phyloP scores from a whole-genome alignment of 257 asterid genomes.

The Asclepias syriaca region DNA sequence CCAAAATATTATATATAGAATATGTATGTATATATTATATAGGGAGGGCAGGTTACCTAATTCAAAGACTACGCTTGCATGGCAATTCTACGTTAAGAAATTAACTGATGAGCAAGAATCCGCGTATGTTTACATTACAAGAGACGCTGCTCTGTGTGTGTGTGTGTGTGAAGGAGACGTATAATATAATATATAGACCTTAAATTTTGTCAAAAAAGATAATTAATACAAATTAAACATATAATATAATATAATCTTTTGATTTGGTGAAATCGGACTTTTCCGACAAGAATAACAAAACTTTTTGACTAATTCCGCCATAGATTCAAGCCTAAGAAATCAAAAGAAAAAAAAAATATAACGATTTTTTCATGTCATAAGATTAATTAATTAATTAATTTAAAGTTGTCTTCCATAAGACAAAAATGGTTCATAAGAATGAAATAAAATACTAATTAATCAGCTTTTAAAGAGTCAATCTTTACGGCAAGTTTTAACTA shows the following conservation, averaged over 20 bases:
- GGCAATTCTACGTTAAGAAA: conserved; percentile 35
- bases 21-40: neutral
- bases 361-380: no score
- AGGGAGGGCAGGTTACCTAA: conserved; percentile 64
- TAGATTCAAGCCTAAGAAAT: neutral
- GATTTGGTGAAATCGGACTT: conserved; percentile 37
- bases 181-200: neutral
- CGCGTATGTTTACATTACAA: conserved; percentile 10
- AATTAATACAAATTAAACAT: neutral
- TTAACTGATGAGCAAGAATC: neutral
- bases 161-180: neutral
- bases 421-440: no score
- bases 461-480: neutral
- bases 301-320: conserved; percentile 10
- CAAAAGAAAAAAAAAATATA: no score
- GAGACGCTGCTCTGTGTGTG: neutral
- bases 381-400: no score
- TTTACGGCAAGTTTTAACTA: neutral
- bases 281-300: conserved; percentile 18
- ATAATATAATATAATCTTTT: neutral
- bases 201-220: conserved; percentile 24
- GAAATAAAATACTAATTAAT: no score
- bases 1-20: conserved; percentile 1
- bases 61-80: conserved; percentile 43
- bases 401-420: no score